Conservation (phyloP, 257 asterid genomes). For the Coffea eugenioides region DNA sequence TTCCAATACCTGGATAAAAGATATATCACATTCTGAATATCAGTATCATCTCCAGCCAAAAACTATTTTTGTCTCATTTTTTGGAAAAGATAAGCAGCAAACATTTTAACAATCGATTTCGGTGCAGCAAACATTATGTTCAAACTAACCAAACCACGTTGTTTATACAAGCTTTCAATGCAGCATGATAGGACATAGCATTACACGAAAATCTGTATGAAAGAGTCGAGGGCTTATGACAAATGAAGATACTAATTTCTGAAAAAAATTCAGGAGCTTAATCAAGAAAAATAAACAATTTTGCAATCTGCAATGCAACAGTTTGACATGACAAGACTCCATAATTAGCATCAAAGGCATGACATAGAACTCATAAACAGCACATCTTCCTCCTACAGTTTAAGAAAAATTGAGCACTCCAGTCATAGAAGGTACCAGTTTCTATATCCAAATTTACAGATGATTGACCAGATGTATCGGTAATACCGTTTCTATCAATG, state of each 20-base stretch:
- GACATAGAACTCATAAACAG: background rate
- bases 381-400: background rate
- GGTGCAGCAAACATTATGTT: background rate
- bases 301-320: background rate
- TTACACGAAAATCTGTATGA: background rate
- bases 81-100: no score
- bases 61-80: constrained; percentile 12
- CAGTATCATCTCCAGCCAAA: background rate
- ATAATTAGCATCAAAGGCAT: background rate
- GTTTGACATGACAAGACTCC: background rate
- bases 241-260: background rate
- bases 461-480: constrained; percentile 15
- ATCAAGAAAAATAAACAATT: background rate
- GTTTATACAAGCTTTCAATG: background rate
- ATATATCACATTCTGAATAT: constrained; percentile 5
- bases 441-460: background rate
- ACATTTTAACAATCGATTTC: constrained; percentile 42
- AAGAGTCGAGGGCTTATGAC: background rate
- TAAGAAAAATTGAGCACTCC: background rate
- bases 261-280: background rate
- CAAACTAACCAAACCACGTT: background rate
- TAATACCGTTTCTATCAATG: constrained; percentile 72
- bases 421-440: background rate
- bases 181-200: background rate
- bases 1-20: constrained; percentile 71